phyloP scores from a whole-genome alignment of 2,329 filamentous ascomycete species.

The Cryoendolithus antarcticus region DNA sequence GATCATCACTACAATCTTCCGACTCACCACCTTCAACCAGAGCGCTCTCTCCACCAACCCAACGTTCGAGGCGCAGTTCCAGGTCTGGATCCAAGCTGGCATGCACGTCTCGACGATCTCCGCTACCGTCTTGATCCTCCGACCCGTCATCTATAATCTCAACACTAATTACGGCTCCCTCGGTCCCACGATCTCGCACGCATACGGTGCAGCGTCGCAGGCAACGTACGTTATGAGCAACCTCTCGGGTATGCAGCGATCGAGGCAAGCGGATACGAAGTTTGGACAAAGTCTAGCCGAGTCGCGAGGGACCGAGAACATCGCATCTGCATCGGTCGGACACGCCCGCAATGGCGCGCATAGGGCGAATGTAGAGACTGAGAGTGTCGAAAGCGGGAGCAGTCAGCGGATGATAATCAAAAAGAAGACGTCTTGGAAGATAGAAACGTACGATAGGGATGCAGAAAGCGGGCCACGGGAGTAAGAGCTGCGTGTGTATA shows the following conservation, averaged over 20 bases:
- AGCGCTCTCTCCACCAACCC: constrained; percentile 3
- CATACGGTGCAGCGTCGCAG: too few relatives aligned
- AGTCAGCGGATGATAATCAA: constrained; percentile 3
- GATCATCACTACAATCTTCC: constrained; percentile 6
- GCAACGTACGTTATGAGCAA: too few relatives aligned
- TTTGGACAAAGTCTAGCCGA: too few relatives aligned
- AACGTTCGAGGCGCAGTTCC: constrained; percentile 6
- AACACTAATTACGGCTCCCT: constrained; percentile 11
- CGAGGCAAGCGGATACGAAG: too few relatives aligned
- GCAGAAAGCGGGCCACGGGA: too few relatives aligned
- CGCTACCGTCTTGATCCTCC: constrained; percentile 7
- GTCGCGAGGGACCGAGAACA: too few relatives aligned
- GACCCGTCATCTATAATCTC: constrained; percentile 7
- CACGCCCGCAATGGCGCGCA: too few relatives aligned
- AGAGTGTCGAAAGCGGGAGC: constrained; percentile 1
- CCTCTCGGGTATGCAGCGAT: too few relatives aligned
- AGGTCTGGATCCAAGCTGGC: constrained; percentile 10
- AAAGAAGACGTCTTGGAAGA: constrained; percentile 1
- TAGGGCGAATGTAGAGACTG: too few relatives aligned
- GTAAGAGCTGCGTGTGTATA: too few relatives aligned
- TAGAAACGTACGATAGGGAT: too few relatives aligned
- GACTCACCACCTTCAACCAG: constrained; percentile 5
- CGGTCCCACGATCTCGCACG: constrained; percentile 4
- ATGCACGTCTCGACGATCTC: constrained; percentile 8
- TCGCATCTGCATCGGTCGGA: too few relatives aligned